Evolutionary conservation across 2,329 filamentous ascomycete genomes (phyloP).

Genomic region (Colletotrichum theobromicola): DNA sequence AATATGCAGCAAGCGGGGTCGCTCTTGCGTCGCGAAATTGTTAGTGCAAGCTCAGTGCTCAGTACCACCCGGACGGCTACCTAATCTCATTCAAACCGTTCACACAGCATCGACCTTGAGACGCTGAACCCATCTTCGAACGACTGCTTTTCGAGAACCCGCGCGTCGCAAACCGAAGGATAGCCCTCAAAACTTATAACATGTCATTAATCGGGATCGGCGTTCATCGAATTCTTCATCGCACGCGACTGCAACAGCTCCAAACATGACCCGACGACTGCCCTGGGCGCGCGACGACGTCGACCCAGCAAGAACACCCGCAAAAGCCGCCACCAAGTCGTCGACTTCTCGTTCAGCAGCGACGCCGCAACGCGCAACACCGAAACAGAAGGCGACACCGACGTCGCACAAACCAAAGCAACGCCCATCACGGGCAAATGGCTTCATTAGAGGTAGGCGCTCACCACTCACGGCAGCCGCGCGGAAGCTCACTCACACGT

Average conservation of each 20-base stretch:
- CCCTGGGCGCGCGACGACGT: constrained; percentile 41
- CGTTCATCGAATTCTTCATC: background rate
- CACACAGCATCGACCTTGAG: background rate
- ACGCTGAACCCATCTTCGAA: background rate
- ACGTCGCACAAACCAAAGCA: background rate
- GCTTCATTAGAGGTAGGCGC: background rate
- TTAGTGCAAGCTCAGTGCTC: background rate
- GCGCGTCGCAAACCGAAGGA: background rate
- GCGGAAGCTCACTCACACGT: background rate
- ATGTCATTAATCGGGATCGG: background rate
- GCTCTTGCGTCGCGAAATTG: background rate
- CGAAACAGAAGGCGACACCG: background rate
- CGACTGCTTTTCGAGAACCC: background rate
- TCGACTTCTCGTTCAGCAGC: background rate
- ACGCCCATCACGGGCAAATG: background rate
- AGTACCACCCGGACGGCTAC: background rate
- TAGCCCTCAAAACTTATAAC: background rate
- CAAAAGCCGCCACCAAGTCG: background rate
- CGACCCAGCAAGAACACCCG: background rate
- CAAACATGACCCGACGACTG: constrained; percentile 55
- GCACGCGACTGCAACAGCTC: background rate
- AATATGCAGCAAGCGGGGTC: background rate
- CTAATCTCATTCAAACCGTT: background rate
- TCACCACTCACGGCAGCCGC: background rate
- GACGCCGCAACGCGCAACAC: background rate